Base-by-base conservation (phyloP, 108 stramenopile genomes). In the Fragilaria radians region DNA sequence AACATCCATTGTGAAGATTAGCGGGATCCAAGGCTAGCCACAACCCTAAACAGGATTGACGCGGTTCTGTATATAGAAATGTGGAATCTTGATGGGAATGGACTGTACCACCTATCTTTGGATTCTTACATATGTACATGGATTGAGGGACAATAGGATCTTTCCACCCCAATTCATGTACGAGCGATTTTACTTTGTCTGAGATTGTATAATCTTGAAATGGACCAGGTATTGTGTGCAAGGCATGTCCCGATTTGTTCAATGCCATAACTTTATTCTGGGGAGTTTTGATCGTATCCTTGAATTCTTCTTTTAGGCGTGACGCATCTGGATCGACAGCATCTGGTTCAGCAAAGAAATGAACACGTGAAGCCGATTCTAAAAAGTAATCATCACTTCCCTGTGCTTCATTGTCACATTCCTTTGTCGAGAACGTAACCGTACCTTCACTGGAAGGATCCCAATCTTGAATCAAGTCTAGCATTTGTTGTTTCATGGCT, bases 111-210 rank as follows among this genome's bases (percentile, higher is more conserved):
- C 83, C 77, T 27, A 81, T 71, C 7, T 58, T 29, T 1, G 87
- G 76, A 57, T 92, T 85, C 67, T 97, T 97, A 77, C 94, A 91
- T 55, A 97, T 97, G 67, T 97, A 97, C 96, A 97, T 97, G 46
- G 63, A 67, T 67, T 97, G 96, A 1, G 95, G 93, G 0, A 96
- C 76, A 1, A 89, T 75, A 0, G 95, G 93, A 65, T 92, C 82
- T 14, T 63, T 60, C 80, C 86, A 93, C 28, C 93, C 91, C 62
- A 96, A 63, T 22, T 80, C 88, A 1, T 52, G 33, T 11, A 81
- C 72, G 19, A 96, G 65, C 5, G 67, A 11, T n/a, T 50, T 7
- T 1, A 94, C 61, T 64, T 89, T 82, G 0, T 36, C 9, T 1
- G 85, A 87, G 27, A 53, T 34, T 0, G 82, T 59, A 57, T 94